Conservation (phyloP, 805 yeast genomes). For the Blastobotrys mokoenaii region DNA sequence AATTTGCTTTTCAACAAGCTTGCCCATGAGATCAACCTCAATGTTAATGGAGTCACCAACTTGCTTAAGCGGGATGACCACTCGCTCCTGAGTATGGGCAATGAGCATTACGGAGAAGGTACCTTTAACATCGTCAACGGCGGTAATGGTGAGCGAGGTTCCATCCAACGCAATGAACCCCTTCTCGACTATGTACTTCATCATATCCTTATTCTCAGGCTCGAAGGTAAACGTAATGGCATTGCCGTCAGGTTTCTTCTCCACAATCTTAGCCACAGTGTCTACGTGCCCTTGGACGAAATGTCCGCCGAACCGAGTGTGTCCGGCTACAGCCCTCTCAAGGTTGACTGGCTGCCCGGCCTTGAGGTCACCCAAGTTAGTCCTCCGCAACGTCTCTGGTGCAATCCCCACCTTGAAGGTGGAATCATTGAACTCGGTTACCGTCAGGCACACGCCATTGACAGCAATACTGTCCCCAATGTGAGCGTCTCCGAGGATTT, state of each 20-base stretch:
- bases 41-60: constrained; percentile 68
- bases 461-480: constrained; percentile 90
- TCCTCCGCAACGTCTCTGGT: constrained; percentile 81
- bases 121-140: constrained; percentile 50
- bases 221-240: constrained; percentile 69
- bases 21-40: constrained; percentile 93
- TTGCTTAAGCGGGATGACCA: constrained; percentile 57
- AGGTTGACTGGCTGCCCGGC: constrained; percentile 64
- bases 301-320: constrained; percentile 91
- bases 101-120: constrained; percentile 85
- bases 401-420: constrained; percentile 85
- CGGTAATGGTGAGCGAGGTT: constrained; percentile 79
- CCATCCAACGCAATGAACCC: constrained; percentile 95
- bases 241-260: constrained; percentile 52
- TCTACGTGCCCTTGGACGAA: constrained; percentile 98
- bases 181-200: constrained; percentile 79
- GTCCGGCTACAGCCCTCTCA: constrained; percentile 83
- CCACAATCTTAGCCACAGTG: constrained; percentile 63
- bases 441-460: constrained; percentile 87
- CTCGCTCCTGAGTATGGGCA: constrained; percentile 79
- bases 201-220: constrained; percentile 51
- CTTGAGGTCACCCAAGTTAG: constrained; percentile 59
- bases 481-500: constrained; percentile 70
- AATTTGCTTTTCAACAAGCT: constrained; percentile 82
- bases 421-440: constrained; percentile 56